These are phyloP conservation scores for Trichoderma cornu-damae DNA, from an alignment of 2,329 filamentous ascomycete genomes.

Conservation along the genomic window DNA sequence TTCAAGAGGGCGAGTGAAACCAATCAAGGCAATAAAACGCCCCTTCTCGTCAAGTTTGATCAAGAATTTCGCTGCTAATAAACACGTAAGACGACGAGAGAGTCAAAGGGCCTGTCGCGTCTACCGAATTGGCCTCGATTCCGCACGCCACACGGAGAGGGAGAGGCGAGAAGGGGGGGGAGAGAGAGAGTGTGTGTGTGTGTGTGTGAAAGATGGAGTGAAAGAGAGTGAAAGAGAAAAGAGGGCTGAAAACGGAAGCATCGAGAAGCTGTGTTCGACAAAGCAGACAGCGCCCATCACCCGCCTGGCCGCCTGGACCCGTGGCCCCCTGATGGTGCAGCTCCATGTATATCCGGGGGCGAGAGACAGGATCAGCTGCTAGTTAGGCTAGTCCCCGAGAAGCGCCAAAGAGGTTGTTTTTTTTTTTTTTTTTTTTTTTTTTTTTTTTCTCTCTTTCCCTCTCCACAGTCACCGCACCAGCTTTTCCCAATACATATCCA, in stretches of 20 bases:
- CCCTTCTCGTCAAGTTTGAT: background rate
- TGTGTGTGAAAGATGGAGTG: no score
- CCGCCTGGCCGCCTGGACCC: background rate
- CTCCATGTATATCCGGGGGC: background rate
- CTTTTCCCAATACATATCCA: slow-evolving; percentile 1
- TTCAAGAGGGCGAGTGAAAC: slow-evolving; percentile 15
- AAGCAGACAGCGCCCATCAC: background rate
- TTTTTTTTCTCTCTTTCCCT: background rate
- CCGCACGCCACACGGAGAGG: background rate
- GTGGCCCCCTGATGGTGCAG: background rate
- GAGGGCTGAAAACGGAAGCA: slow-evolving; percentile 15
- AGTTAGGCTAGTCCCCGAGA: slow-evolving; percentile 1
- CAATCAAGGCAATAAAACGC: slow-evolving; percentile 13
- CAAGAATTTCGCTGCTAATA: background rate
- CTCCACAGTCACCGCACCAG: slow-evolving; percentile 6
- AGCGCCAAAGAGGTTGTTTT: background rate
- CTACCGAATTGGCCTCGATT: background rate
- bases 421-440: no score
- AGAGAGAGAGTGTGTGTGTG: no score
- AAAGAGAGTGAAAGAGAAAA: background rate
- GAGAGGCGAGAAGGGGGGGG: no score
- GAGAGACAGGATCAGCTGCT: background rate
- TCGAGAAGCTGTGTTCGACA: slow-evolving; percentile 2
- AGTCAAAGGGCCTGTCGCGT: slow-evolving; percentile 2
- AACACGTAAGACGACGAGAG: slow-evolving; percentile 5